Evolutionary conservation across 2,329 filamentous ascomycete species (phyloP), one percentile per base, ranked within the genome.

Genomic region (Pseudocercospora cruenta): DNA sequence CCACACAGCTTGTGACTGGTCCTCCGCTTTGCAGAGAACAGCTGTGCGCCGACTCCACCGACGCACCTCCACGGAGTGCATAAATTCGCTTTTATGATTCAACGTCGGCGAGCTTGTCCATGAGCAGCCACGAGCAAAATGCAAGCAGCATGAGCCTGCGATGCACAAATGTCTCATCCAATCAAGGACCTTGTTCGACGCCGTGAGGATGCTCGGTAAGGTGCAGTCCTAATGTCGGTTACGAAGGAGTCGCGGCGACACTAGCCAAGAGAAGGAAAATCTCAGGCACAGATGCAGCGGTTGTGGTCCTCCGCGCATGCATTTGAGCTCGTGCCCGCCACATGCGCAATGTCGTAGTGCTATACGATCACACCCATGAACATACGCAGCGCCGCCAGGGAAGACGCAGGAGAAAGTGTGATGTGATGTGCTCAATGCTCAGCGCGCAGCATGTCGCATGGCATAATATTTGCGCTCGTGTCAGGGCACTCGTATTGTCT

Each of bases 331-430:
- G 57, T 59, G 43, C 58, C 43, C 58, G 28, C 58, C 39, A 31
- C n/a, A 60, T 60, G 58, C 39, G 26, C 45, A 51, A 60, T 49
- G 39, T 60, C 58, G 58, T 60, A 60, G 57, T 47, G 39, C 31
- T 60, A 60, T 60, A 60, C 58, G 58, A 60, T 60, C 58, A 33
- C 39, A 22, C 58, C 58, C 58, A 60, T 49, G 58, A 39, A 14
- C 57, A 33, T 58, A 33, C 58, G 58, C 22, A 51, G 39, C 21
- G 45, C 19, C n/a, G 24, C 43, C 58, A 60, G 58, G 58, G 39
- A 60, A 60, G 58, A 60, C 28, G 58, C 58, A 60, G 58, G 58
- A 47, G 39, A 22, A 22, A 21, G 58, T 60, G 58, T 60, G 58
- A 60, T 60, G 36, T 39, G 28, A 47, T 51, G 43, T 60, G 58